Evolutionary conservation across 2,329 filamentous ascomycete species (phyloP), one percentile per base, ranked within the genome.

Genomic region (Colletotrichum sansevieriae): DNA sequence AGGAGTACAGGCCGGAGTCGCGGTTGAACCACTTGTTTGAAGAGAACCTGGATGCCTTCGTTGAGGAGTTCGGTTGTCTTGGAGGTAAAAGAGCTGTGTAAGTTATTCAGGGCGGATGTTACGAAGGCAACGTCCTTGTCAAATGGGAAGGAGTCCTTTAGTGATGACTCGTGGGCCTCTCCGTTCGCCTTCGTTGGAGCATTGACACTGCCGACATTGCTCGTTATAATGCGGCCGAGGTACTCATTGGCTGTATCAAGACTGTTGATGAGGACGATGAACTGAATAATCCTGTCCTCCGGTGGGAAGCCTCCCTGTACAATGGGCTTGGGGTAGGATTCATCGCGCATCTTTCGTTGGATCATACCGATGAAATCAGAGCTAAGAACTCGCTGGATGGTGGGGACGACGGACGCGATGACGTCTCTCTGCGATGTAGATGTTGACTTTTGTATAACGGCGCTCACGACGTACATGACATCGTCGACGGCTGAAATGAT

Each of bases 381-480:
- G 35, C 92, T 90, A 4, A 99, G 87, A 0, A 99, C 91, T 39
- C 94, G 89, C 18, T 91, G 89, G 5, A 98, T 84, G 0, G 90
- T 92, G 2, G 94, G 92, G 29, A 98, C 82, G 7, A 97, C 92
- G 65, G 88, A 92, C 47, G 89, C 88, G 22, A 97, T 87, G 3
- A 97, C 90, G 18, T 91, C 86, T 72, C 90, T 86, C 77, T 98
- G 95, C 2, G 92, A 93, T 0, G 97, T 98, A 0, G 93, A 91
- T 22, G 98, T 84, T 0, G 94, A 92, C 72, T 95, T 91, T 72
- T 97, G 92, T 8, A 98, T 85, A 39, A 98, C 92, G 58, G 95
- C 91, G 77, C 97, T 97, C 77, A 97, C 93, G 74, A 99, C 98
- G 80, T 98, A 99, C 95, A 99, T 98, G 76, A 98, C 94, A 81